Evolutionary conservation across 495 filamentous ascomycete genomes (phyloP).

Genomic region (Trichocladium uniseriatum): DNA sequence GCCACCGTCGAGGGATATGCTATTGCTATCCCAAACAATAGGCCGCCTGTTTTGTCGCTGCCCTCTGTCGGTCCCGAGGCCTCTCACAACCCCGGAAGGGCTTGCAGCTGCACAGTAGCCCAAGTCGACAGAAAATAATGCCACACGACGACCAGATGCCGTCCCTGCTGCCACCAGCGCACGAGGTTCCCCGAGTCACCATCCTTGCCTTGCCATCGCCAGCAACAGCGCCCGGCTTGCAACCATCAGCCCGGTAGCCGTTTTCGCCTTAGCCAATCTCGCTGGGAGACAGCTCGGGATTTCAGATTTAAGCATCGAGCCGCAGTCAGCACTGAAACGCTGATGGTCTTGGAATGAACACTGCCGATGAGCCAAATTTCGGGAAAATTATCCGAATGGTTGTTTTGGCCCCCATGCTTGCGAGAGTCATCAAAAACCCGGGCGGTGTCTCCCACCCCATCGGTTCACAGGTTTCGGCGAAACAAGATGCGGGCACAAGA

Average conservation of each 20-base stretch:
- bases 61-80: slow-evolving; percentile 12
- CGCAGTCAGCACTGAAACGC: not conserved
- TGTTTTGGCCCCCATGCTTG: not conserved
- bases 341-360: not conserved
- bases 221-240: not conserved
- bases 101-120: not conserved
- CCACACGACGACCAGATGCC: not conserved
- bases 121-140: not conserved
- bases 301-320: not conserved
- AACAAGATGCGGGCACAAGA: slow-evolving; percentile 6
- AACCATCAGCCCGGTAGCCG: not conserved
- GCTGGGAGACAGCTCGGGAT: not conserved
- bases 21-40: slow-evolving; percentile 10
- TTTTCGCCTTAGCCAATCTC: no score
- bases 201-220: not conserved
- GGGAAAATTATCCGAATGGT: slow-evolving; percentile 19
- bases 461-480: slow-evolving; percentile 8
- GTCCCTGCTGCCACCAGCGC: not conserved
- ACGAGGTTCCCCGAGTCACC: not conserved
- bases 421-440: slow-evolving; percentile 17
- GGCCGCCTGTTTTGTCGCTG: not conserved
- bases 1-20: no score
- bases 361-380: slow-evolving; percentile 1
- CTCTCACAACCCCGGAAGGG: not conserved
- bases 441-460: slow-evolving; percentile 1